Percentiles rank a stretch among this genome's conserved stretches.
phyloP scores from a whole-genome alignment of 2,329 filamentous ascomycete genomes.

The Botrytis deweyae region DNA sequence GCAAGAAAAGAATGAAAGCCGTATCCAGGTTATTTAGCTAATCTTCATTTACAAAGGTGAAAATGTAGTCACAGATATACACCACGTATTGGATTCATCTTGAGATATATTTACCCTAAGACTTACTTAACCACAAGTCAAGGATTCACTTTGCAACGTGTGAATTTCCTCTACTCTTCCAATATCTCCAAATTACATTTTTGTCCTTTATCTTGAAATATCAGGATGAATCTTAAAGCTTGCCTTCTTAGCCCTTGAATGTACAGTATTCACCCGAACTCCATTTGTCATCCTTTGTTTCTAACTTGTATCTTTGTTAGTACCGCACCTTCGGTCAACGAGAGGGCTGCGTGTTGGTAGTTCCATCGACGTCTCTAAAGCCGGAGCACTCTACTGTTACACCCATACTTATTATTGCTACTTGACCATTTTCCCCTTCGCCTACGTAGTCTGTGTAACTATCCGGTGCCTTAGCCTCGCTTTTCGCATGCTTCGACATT shows the following conservation, averaged over 20 bases:
- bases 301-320: not conserved
- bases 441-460: not conserved
- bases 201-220: not conserved
- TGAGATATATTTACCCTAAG: not conserved
- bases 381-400: not conserved
- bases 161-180: not conserved
- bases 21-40: not conserved
- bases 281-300: not conserved
- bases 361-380: not conserved
- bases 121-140: not conserved
- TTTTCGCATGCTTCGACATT: not conserved
- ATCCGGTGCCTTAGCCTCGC: not conserved
- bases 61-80: not conserved
- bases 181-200: not conserved
- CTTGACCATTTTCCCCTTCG: not conserved
- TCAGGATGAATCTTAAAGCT: not conserved
- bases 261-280: not conserved
- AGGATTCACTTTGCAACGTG: not conserved
- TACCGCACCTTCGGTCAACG: not conserved
- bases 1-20: not conserved
- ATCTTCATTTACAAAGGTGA: not conserved
- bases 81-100: not conserved
- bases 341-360: not conserved
- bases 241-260: not conserved
- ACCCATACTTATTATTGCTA: not conserved